phyloP scores from a whole-genome alignment of 75 land plant species.

The Gnetum montanum region DNA sequence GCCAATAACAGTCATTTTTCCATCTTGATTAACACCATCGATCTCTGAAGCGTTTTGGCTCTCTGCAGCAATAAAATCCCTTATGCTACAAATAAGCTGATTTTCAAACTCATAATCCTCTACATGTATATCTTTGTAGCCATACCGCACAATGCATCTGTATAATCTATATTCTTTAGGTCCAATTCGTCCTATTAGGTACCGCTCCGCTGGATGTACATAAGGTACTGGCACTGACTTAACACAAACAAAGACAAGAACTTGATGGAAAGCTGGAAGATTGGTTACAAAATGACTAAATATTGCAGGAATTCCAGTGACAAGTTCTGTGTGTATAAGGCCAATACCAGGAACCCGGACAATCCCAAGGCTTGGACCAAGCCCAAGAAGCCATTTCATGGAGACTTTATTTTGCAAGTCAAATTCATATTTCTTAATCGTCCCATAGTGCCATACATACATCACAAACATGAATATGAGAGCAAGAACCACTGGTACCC shows the following conservation, averaged over 20 bases:
- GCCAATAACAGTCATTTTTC: conserved; percentile 47
- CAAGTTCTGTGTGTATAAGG: conserved; percentile 64
- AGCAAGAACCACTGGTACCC: conserved; percentile 76
- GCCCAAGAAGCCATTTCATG: conserved; percentile 64
- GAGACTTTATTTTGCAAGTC: conserved; percentile 79
- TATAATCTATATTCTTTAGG: conserved; percentile 54
- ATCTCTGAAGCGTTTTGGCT: conserved; percentile 1
- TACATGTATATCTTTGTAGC: conserved; percentile 47
- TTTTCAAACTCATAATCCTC: conserved; percentile 54
- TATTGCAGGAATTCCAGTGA: conserved; percentile 60
- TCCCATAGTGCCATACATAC: conserved; percentile 83
- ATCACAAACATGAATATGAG: conserved; percentile 48
- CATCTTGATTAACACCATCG: conserved; percentile 9
- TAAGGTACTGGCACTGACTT: conserved; percentile 62
- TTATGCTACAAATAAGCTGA: conserved; percentile 54
- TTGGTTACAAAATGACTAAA: conserved; percentile 79
- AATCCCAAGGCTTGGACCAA: conserved; percentile 63
- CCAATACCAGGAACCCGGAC: conserved; percentile 71
- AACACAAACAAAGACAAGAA: conserved; percentile 58
- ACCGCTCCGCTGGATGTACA: conserved; percentile 52
- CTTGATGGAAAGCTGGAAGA: conserved; percentile 76
- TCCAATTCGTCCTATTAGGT: conserved; percentile 55
- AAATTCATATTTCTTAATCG: conserved; percentile 66
- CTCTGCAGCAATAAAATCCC: conserved; percentile 37
- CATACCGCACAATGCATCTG: conserved; percentile 62